These are phyloP conservation scores for Hypoxylon lenormandii DNA, from an alignment of 495 filamentous ascomycete genomes.

Conservation along the genomic window DNA sequence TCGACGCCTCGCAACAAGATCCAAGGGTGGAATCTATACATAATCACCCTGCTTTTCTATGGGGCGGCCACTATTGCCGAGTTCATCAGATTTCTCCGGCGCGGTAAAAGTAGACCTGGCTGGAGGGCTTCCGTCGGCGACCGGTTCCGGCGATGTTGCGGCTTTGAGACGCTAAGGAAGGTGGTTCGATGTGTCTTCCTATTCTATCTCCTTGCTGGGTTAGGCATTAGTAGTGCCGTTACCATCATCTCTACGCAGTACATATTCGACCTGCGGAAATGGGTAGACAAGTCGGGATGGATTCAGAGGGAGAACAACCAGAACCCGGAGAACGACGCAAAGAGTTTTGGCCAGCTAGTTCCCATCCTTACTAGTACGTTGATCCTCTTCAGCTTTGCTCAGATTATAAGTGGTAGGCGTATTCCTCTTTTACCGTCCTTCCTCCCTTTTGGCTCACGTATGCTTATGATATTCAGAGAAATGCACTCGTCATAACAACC, in stretches of 20 bases:
- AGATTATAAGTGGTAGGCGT: conserved; percentile 52
- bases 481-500: conserved; percentile 22
- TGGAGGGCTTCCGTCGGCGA: conserved; percentile 19
- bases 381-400: conserved; percentile 54
- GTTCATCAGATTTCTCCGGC: conserved; percentile 38
- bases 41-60: conserved; percentile 49
- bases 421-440: not conserved
- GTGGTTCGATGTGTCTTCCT: conserved; percentile 35
- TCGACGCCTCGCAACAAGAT: conserved; percentile 44
- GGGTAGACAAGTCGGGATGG: conserved; percentile 52
- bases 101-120: conserved; percentile 37
- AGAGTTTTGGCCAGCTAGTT: conserved; percentile 55
- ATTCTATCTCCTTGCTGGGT: conserved; percentile 42
- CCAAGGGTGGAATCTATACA: conserved; percentile 49
- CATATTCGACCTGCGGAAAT: conserved; percentile 47
- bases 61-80: conserved; percentile 43
- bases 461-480: conserved; percentile 20
- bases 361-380: conserved; percentile 52
- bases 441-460: not conserved
- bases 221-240: conserved; percentile 33
- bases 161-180: conserved; percentile 21
- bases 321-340: conserved; percentile 51
- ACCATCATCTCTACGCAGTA: conserved; percentile 40
- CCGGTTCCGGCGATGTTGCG: conserved; percentile 13
- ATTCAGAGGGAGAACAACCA: conserved; percentile 26